A percentile compares a stretch with the other conserved stretches of the same genome.
These are phyloP conservation scores for Rhododendron molle DNA, from an alignment of 148 eudicot species.

Conservation along the genomic window DNA sequence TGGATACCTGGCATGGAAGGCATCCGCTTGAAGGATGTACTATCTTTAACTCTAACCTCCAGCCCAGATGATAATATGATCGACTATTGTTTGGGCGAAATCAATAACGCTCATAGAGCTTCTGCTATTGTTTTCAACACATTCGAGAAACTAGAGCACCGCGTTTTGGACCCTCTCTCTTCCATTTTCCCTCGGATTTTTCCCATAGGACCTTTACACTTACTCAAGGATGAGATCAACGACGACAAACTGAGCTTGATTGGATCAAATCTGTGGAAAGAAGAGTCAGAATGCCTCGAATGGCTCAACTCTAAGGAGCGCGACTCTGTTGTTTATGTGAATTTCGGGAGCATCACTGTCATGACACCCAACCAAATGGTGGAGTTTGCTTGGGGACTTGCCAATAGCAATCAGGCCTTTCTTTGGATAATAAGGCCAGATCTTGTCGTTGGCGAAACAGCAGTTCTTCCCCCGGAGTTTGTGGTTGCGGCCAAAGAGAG, in stretches of 20 bases:
- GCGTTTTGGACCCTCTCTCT: conserved; percentile 18
- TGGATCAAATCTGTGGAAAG: conserved; percentile 3
- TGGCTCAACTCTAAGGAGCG: conserved; percentile 36
- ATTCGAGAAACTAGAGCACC: conserved; percentile 28
- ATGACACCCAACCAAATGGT: conserved; percentile 18
- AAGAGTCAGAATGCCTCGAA: conserved; percentile 23
- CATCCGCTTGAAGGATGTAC: conserved; percentile 22
- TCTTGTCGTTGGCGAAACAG: conserved; percentile 22
- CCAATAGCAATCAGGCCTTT: conserved; percentile 27
- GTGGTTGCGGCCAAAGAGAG: conserved; percentile 15
- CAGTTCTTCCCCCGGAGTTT: conserved; percentile 17
- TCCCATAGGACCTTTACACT: conserved; percentile 33
- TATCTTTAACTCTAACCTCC: conserved; percentile 26
- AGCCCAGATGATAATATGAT: conserved; percentile 15
- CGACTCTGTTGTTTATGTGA: conserved; percentile 15
- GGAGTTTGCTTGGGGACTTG: conserved; percentile 39
- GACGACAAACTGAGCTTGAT: background rate
- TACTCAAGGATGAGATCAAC: background rate
- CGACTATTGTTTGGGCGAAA: conserved; percentile 1
- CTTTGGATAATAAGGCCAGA: conserved; percentile 42
- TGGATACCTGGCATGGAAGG: conserved; percentile 21
- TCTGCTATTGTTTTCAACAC: conserved; percentile 34
- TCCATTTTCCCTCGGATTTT: conserved; percentile 14
- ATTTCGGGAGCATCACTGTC: conserved; percentile 22
- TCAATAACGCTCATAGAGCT: background rate